Evolutionary conservation across 1,139 yeast species (phyloP), one percentile per base, ranked within the genome.

Genomic region (Candida sp.): DNA sequence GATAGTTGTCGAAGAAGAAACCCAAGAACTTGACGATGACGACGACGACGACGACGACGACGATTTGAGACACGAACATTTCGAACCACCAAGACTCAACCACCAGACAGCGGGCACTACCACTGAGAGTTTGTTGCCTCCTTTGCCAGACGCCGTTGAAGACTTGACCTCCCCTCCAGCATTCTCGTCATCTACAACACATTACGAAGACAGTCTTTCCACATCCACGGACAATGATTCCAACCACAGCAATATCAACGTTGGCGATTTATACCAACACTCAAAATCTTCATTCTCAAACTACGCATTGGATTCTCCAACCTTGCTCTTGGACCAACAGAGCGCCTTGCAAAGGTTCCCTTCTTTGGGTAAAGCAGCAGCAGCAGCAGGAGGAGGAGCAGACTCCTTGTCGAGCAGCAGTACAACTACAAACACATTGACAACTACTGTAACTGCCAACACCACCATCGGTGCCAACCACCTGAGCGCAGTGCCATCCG

Each of bases 121-220:
- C 25, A 50, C 50, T n/a, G 78, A 73, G 51, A 55, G 65, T 7
- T 62, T 74, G 31, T 65, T 75, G 48, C 80, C 80, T 2, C 80
- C 80, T 5, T 60, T 75, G 40, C 80, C 80, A 3, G 67, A 63
- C 33, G 59, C 58, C 5, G 17, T 44, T 6, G 58, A 56, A 49
- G 60, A 57, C 40, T 48, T 51, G 26, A 49, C 44, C 26, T 41
- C 42, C 28, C 44, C 54, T 8, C 23, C 44, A 12, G 28, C 43
- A 17, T 41, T 38, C 12, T 28, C 48, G 37, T 38, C 12, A 25
- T 47, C n/a, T 26, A 25, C 3, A 26, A 11, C 6, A 35, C 44
- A 26, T 17, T 26, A 25, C 32, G 49, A 46, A 8, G 57, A 48
- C 35, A 48, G 39, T 44, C 43, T 41, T 31, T 52, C 55, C 5